Base-by-base conservation (phyloP, 2,329 filamentous ascomycete species). In the Diplodia mutila region DNA sequence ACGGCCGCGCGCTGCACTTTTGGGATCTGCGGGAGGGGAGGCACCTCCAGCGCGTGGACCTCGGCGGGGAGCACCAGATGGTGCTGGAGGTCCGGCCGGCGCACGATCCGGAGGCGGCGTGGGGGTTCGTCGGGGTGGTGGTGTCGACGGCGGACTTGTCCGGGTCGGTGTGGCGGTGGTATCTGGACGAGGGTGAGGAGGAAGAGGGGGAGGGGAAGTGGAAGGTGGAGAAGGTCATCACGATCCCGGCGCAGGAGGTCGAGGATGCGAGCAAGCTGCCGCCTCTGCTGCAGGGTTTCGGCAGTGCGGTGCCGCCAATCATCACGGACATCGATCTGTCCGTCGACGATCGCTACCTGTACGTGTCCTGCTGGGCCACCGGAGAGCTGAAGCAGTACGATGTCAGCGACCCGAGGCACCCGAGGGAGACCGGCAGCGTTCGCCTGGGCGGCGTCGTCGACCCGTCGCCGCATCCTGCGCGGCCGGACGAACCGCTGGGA, bases 301-400 rank as follows among this genome's bases (percentile, higher is more conserved):
- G 53, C 29, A 32, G 53, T 14, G 32, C 53, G 4, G 53, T 55
- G 29, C 53, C 53, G n/a, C 53, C 53, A 6, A 55, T 55, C 29
- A 55, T 55, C 32, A 55, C 53, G 9, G 53, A 55, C 14, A 55
- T 55, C 12, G 53, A 55, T 14, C 3, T 55, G 53, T 55, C 53
- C 2, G 53, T 55, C n/a, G 53, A 39, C 21, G 53, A 55, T 18
- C 53, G 29, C 9, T 55, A 23, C 29, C n/a, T 55, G 18, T 55
- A 55, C n/a, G 32, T 55, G 4, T 25, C 53, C 5, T 55, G 53
- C 32, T 55, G 53, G 53, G 29, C 14, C 32, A 55, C 53, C 18
- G 53, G 53, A 5, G 53, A 55, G 16, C 53, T 55, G 29, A 55
- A 55, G 53, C 53, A 55, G 32, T 55, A 37, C 32, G 53, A 55